phyloP scores from a whole-genome alignment of 2,329 filamentous ascomycete genomes.

The Botrytis tulipae region DNA sequence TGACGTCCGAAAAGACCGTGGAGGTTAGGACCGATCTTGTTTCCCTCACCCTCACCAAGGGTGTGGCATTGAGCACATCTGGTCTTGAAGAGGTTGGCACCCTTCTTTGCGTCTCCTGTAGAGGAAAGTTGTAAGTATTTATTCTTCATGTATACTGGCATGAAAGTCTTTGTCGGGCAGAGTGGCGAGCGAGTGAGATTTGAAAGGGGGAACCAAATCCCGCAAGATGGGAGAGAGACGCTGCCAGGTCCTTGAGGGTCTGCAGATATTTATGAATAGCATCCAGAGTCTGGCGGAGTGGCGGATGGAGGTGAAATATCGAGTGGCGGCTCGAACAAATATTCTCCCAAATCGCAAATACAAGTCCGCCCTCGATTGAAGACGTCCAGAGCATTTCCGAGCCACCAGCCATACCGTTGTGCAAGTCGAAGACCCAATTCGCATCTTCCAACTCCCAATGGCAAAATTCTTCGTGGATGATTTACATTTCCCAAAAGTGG shows the following conservation, averaged over 20 bases:
- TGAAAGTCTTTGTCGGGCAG: neutral
- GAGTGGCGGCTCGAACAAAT: neutral
- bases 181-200: neutral
- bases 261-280: neutral
- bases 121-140: neutral
- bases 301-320: neutral
- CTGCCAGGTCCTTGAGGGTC: neutral
- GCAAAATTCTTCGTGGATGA: conserved; percentile 13
- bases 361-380: neutral
- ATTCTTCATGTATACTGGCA: neutral
- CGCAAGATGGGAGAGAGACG: neutral
- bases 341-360: neutral
- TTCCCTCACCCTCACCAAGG: conserved; percentile 81
- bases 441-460: conserved; percentile 2
- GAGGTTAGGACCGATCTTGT: conserved; percentile 98
- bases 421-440: neutral
- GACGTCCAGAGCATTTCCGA: neutral
- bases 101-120: conserved; percentile 88
- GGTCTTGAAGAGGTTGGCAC: conserved; percentile 98
- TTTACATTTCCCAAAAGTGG: neutral
- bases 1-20: conserved; percentile 97
- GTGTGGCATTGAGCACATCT: conserved; percentile 99
- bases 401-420: too few relatives aligned
- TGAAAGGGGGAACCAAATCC: too few relatives aligned
- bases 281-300: neutral